Conservation (phyloP, 495 filamentous ascomycete genomes). For the Wilcoxina mikolae region DNA sequence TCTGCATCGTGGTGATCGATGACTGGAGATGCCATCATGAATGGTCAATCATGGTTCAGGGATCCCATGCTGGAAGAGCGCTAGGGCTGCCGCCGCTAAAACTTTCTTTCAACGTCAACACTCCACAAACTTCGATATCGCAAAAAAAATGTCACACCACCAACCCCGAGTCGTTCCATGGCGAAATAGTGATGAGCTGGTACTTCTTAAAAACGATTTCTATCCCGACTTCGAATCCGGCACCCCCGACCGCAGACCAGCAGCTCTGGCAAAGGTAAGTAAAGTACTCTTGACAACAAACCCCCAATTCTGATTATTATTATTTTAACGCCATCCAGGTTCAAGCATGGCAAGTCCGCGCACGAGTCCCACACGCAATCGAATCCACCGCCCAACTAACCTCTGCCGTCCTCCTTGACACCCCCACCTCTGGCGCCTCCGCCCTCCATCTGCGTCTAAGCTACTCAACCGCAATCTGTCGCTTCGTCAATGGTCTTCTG, state of each 20-base stretch:
- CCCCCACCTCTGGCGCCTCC: conserved; percentile 5
- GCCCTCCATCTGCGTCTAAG: conserved; percentile 14
- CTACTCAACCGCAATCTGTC: conserved; percentile 23
- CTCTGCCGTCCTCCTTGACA: conserved; percentile 19
- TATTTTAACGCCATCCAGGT: conserved; percentile 10
- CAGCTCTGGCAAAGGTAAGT: conserved; percentile 14
- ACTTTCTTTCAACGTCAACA: not conserved
- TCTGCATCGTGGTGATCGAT: no score
- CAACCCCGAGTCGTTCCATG: conserved; percentile 23
- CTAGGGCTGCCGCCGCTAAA: not conserved
- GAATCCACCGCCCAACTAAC: conserved; percentile 25
- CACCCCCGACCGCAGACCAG: conserved; percentile 8
- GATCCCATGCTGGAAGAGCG: no score
- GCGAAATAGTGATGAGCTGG: conserved; percentile 20
- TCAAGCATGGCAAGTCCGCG: conserved; percentile 22
- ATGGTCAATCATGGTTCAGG: no score
- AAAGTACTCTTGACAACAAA: no score
- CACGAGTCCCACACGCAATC: conserved; percentile 23
- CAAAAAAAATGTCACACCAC: conserved; percentile 12
- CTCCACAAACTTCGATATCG: not conserved
- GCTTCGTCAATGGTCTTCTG: conserved; percentile 76
- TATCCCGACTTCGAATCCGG: conserved; percentile 8
- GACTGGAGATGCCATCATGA: no score
- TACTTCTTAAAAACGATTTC: conserved; percentile 17
- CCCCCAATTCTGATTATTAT: no score